These are phyloP conservation scores for Populus simonii DNA, from an alignment of 345 rosid genomes.

Conservation along the genomic window DNA sequence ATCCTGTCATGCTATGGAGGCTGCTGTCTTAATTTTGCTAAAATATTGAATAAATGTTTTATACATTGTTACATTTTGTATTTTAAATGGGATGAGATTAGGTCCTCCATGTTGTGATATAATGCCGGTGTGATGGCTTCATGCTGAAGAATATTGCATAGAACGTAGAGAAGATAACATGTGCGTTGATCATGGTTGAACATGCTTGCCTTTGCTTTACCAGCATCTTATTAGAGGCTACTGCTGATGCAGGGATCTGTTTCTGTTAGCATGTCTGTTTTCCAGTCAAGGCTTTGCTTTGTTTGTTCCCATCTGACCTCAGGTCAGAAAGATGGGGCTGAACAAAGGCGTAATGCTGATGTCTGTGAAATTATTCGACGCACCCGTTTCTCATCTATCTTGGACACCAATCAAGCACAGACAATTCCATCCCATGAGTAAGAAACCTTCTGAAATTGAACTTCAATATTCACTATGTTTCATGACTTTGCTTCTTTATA, in stretches of 20 bases:
- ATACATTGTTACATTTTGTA: background rate
- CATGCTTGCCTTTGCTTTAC: constrained; percentile 1
- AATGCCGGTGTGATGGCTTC: background rate
- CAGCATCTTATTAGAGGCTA: constrained; percentile 19
- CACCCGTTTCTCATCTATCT: constrained; percentile 68
- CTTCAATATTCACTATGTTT: constrained; percentile 3
- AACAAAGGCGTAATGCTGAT: constrained; percentile 83
- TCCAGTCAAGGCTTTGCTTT: constrained; percentile 89
- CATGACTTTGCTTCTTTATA: no score
- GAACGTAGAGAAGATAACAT: constrained; percentile 1
- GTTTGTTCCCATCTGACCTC: constrained; percentile 98
- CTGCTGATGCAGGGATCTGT: constrained; percentile 82
- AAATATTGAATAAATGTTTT: background rate
- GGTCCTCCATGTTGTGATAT: constrained; percentile 10
- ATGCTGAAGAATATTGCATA: background rate
- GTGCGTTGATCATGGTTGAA: constrained; percentile 1
- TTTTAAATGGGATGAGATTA: constrained; percentile 14
- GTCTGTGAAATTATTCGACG: constrained; percentile 78
- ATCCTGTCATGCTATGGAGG: background rate
- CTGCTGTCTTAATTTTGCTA: background rate
- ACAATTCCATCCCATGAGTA: constrained; percentile 94
- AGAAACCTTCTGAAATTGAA: constrained; percentile 21
- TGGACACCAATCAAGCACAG: constrained; percentile 67
- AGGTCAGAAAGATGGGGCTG: constrained; percentile 92
- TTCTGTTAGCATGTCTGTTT: constrained; percentile 89